Percentiles rank a stretch among this genome's conserved stretches.
Evolutionary conservation across 192 early-diverging fungal genomes (phyloP).

Genomic region (Coemansia sp.): DNA sequence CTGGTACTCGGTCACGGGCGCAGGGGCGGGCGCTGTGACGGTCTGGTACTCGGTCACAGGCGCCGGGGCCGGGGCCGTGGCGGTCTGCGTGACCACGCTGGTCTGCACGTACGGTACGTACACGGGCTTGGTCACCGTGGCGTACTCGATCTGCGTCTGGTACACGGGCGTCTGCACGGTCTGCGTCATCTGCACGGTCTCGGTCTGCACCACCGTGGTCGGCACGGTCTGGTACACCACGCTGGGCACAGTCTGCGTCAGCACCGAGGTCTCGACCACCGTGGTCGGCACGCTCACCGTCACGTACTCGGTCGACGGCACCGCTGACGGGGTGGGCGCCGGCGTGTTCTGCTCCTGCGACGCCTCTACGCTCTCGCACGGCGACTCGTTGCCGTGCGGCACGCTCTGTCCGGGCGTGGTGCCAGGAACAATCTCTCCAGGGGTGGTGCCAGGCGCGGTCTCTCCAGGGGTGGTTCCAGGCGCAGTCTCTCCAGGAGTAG

Average conservation of each 20-base stretch:
- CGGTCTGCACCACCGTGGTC: slow-evolving; percentile 21
- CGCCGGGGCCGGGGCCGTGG: slow-evolving; percentile 23
- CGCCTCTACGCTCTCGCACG: slow-evolving; percentile 11
- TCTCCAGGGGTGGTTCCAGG: slow-evolving; percentile 8
- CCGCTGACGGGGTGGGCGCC: slow-evolving; percentile 2
- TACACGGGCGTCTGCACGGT: slow-evolving; percentile 20
- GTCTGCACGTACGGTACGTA: slow-evolving; percentile 51
- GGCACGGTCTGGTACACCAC: slow-evolving; percentile 31
- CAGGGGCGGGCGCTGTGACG: slow-evolving; percentile 16
- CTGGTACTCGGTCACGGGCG: slow-evolving; percentile 9
- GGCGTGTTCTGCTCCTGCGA: slow-evolving; percentile 6
- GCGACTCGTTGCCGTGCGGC: neutral
- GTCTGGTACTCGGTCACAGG: slow-evolving; percentile 19
- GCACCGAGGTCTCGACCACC: slow-evolving; percentile 19
- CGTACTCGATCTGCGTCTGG: slow-evolving; percentile 43
- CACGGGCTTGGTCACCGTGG: slow-evolving; percentile 39
- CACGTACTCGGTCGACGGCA: slow-evolving; percentile 9
- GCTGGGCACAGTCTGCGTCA: slow-evolving; percentile 35
- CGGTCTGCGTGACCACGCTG: slow-evolving; percentile 26
- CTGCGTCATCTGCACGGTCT: slow-evolving; percentile 20
- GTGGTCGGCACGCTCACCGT: slow-evolving; percentile 31
- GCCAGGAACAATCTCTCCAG: slow-evolving; percentile 1
- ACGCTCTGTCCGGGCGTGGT: neutral
- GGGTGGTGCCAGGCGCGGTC: slow-evolving; percentile 8
- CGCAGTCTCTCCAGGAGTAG: neutral